Percentiles rank a stretch among this genome's conserved stretches.
These are phyloP conservation scores for Trypanosomatidae sp. DNA, from an alignment of 208 protist species.

Conservation along the genomic window DNA sequence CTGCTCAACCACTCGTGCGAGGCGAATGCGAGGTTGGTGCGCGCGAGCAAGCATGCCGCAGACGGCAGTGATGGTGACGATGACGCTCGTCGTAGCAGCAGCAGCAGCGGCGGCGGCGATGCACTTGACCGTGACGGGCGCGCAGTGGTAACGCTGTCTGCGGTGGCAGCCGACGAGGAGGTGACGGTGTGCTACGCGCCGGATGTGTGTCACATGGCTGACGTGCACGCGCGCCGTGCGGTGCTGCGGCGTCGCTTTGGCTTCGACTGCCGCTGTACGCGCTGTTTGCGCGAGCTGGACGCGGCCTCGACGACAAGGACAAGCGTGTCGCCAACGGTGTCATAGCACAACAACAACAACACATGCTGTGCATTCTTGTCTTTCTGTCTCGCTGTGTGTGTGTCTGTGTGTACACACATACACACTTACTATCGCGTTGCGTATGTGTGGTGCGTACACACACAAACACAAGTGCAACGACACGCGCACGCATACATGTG, in stretches of 20 bases:
- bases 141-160: constrained; percentile 29
- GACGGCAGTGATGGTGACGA: constrained; percentile 27
- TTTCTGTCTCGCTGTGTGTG: too few species aligned
- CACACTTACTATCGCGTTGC: too few species aligned
- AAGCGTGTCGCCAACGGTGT: constrained; percentile 1
- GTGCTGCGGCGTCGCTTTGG: constrained; percentile 25
- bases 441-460: too few species aligned
- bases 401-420: too few species aligned
- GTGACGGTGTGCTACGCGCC: constrained; percentile 73
- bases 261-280: constrained; percentile 44
- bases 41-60: too few species aligned
- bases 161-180: constrained; percentile 37
- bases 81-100: too few species aligned
- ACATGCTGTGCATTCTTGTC: not conserved
- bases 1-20: constrained; percentile 80
- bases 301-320: not conserved
- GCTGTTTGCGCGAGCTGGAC: constrained; percentile 17
- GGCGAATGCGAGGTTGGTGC: constrained; percentile 53
- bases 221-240: constrained; percentile 29
- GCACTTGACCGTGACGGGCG: too few species aligned
- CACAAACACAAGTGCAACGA: too few species aligned
- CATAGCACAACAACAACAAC: not conserved
- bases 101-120: too few species aligned
- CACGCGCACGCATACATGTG: too few species aligned
- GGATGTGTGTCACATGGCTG: constrained; percentile 36